A percentile compares a stretch with the other conserved stretches of the same genome.
Evolutionary conservation across 306 rosid species (phyloP).

Genomic region (Cicer judaicum): DNA sequence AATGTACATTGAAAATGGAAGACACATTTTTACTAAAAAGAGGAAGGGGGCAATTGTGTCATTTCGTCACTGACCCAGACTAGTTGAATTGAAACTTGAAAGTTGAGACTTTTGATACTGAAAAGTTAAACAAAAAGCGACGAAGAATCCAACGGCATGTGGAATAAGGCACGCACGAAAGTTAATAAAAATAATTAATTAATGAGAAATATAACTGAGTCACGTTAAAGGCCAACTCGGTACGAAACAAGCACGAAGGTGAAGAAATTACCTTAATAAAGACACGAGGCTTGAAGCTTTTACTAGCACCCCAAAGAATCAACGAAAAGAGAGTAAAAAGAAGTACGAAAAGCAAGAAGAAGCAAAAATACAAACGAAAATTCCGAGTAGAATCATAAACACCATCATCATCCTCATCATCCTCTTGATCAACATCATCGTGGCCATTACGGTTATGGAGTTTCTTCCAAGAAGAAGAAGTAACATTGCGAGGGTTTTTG

Average conservation of each 20-base stretch:
- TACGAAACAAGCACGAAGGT: not conserved
- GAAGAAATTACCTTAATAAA: slow-evolving; percentile 56
- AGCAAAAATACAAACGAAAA: slow-evolving; percentile 56
- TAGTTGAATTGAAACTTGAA: slow-evolving; percentile 3
- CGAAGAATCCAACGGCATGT: slow-evolving; percentile 4
- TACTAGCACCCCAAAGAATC: slow-evolving; percentile 95
- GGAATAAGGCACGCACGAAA: slow-evolving; percentile 1
- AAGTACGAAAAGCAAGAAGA: slow-evolving; percentile 57
- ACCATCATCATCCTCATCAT: slow-evolving; percentile 12
- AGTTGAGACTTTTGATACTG: slow-evolving; percentile 7
- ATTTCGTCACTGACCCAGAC: not conserved
- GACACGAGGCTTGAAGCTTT: slow-evolving; percentile 63
- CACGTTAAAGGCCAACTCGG: not conserved
- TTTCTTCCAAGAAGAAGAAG: slow-evolving; percentile 63
- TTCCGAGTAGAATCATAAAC: slow-evolving; percentile 42
- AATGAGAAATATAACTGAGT: not conserved
- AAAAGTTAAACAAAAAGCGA: slow-evolving; percentile 11
- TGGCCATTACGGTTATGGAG: slow-evolving; percentile 44
- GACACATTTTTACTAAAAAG: not conserved
- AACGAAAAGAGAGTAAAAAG: slow-evolving; percentile 70
- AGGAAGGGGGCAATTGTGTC: not conserved
- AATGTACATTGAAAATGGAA: no score
- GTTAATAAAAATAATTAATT: not conserved
- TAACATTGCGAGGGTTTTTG: slow-evolving; percentile 56
- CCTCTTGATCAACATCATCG: slow-evolving; percentile 40